phyloP scores from a whole-genome alignment of 2,329 filamentous ascomycete species.

The Fusarium redolens region DNA sequence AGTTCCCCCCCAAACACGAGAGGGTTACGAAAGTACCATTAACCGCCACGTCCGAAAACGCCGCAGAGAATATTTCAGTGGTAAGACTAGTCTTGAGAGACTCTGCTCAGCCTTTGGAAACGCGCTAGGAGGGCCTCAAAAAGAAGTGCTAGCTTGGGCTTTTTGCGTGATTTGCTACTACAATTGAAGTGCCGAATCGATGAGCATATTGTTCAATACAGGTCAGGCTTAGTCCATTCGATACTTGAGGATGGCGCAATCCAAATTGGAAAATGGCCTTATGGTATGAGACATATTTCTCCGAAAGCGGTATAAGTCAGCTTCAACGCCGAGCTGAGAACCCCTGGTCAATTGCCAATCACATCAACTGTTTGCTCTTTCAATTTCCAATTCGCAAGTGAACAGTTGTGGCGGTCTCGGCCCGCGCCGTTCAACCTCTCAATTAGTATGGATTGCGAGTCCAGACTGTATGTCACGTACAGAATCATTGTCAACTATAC shows the following conservation, averaged over 20 bases:
- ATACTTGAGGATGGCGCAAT: neutral
- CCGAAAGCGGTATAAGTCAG: neutral
- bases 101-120: neutral
- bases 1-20: rapidly evolving
- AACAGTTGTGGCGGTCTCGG: neutral
- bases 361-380: neutral
- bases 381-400: neutral
- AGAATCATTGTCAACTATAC: neutral
- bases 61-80: neutral
- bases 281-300: neutral
- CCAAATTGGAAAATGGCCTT: neutral
- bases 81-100: rapidly evolving
- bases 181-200: rapidly evolving
- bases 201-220: neutral
- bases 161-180: neutral
- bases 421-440: neutral
- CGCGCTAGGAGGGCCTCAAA: neutral
- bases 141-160: rapidly evolving
- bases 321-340: neutral
- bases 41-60: rapidly evolving
- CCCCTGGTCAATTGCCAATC: neutral
- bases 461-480: neutral
- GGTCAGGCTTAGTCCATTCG: rapidly evolving
- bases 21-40: neutral
- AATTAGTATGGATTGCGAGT: neutral